Evolutionary conservation across 176 grass and related monocot genomes (phyloP), one percentile per base, ranked within the genome.

Genomic region (Carex kokanica): DNA sequence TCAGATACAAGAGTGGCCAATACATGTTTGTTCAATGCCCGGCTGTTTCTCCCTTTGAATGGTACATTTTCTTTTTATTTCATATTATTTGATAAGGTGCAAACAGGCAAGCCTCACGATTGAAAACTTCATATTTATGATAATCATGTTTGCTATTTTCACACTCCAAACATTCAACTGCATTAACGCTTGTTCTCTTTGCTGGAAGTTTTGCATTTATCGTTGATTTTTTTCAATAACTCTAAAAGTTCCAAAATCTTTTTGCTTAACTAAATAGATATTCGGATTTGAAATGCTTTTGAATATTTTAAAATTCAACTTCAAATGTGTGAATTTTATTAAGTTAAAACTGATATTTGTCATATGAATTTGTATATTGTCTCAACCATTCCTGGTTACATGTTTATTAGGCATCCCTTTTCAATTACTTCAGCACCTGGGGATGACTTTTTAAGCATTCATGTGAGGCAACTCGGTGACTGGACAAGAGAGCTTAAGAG

Each of bases 21-120:
- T 99, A 99, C 86, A 99, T 99, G 97, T 99, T 99, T 89, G 93
- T 99, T 83, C 91, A 99, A 59, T 99, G 97, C 82, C 97, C 97
- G 74, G 91, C 89, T 62, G 93, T 99, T 32, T 99, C 97, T 4
- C 89, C 93, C 34, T 99, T 99, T 86, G 97, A 99, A 79, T 99
- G 97, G 97, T 99, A 96, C 79, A 49, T 83, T 53, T 86, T 43
- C 36, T 43, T n/a, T 15, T 59, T 81, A 31, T n/a, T 21, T 31
- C n/a, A 82, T 67, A 55, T 23, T 45, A 34, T 41, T 45, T 29
- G 12, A 27, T 51, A 32, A 32, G 6, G 21, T 63, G 59, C 14
- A 63, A 82, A 23, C 58, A 63, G 31, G 59, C 58, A 25, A 17
- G 59, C 17, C 21, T 18, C 14, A 56, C 51, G 56, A 10, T 31